Percentiles rank a stretch among this genome's conserved stretches.
phyloP scores from a whole-genome alignment of 306 rosid genomes.

The Sicyos edulis region DNA sequence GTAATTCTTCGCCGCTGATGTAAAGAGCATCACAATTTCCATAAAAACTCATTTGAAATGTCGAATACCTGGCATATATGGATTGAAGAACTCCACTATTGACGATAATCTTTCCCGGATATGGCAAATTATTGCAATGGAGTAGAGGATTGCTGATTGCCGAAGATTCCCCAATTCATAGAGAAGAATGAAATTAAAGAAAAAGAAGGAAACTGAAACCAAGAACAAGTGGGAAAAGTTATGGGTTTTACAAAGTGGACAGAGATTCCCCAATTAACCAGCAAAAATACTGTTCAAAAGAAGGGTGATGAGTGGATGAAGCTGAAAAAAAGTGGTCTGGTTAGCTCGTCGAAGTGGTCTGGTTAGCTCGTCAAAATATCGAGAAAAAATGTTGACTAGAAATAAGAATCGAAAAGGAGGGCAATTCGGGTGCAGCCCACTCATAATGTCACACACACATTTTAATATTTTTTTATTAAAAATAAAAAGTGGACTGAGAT shows the following conservation, averaged over 20 bases:
- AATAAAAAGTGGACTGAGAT: no score
- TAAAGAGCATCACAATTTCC: not conserved
- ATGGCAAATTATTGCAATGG: not conserved
- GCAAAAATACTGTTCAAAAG: not conserved
- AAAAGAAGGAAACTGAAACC: not conserved
- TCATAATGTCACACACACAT: no score
- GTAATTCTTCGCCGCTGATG: not conserved
- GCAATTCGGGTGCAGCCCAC: no score
- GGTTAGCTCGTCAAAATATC: no score
- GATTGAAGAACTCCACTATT: not conserved
- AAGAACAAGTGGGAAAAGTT: conserved; percentile 8
- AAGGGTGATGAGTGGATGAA: conserved; percentile 17
- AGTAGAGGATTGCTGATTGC: not conserved
- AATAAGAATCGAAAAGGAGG: not conserved
- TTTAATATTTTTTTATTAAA: no score
- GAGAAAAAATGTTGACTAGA: conserved; percentile 17
- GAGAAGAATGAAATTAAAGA: not conserved
- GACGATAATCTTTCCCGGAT: not conserved
- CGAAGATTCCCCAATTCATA: not conserved
- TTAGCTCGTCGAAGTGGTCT: conserved; percentile 6
- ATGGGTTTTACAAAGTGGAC: not conserved
- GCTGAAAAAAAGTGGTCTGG: conserved; percentile 8
- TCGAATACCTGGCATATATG: conserved; percentile 5
- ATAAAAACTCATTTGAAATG: not conserved
- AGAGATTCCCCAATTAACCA: conserved; percentile 14